Base-by-base conservation (phyloP, 371 early-diverging fungal genomes). In the Rhizopus microsporus region DNA sequence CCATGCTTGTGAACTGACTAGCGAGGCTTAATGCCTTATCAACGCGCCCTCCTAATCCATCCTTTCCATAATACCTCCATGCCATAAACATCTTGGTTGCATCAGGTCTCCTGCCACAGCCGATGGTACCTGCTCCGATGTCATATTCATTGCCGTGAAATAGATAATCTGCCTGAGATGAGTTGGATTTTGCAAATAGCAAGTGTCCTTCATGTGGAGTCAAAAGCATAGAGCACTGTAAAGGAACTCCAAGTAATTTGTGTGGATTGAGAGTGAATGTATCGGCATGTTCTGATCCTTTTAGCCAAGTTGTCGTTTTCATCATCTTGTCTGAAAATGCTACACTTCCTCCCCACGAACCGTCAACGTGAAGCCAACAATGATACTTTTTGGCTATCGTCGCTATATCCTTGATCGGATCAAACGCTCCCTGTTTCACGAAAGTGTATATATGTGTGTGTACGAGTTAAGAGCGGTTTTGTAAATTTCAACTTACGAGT, bases 341-440 rank as follows among this genome's bases (percentile, higher is more conserved):
- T 0, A 83, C 79, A n/a, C 86, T 82, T 6, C 93, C 93, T 56
- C 94, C 94, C 89, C 91, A 93, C 30, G 89, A 88, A 4, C 86
- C 95, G 62, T 94, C 95, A 4, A 92, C 81, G 56, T 94, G 94
- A 33, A 92, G 67, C 94, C 95, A 94, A 57, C 90, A 80, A 31
- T 78, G 76, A 63, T 82, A 85, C 38, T 79, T 80, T 58, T 76
- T 77, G 7, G 89, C 83, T 35, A 91, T 72, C 10, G 42, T 63
- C 0, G 82, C 81, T 39, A 90, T 86, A 4, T 66, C 75, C 1
- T 67, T 67, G 30, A 93, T 75, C 4, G 90, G 89, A 60, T 94
- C 95, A 72, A 91, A 93, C 0, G 93, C 84, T 6, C 93, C 91
- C 77, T 80, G 56, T 10, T 23, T 23, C 23, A 23, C 23, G 23